Evolutionary conservation across 2,329 filamentous ascomycete species (phyloP).

Genomic region (Metarhizium anisopliae): DNA sequence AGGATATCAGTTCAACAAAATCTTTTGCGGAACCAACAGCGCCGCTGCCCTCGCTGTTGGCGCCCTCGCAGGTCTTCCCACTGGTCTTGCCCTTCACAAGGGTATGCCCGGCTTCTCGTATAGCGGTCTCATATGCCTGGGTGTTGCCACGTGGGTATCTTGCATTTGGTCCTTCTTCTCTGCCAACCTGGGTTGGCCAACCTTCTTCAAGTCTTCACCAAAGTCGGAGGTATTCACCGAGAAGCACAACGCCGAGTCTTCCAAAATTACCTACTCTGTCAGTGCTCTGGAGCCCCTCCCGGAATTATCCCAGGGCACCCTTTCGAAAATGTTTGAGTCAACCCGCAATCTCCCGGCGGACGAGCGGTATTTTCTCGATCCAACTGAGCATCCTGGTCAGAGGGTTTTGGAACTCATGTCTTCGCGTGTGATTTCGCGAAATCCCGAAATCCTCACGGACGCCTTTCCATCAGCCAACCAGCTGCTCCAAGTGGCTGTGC

Average conservation of each 20-base stretch:
- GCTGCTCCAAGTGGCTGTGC: not conserved
- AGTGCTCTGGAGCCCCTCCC: not conserved
- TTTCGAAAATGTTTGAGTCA: not conserved
- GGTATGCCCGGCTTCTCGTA: not conserved
- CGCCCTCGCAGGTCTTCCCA: not conserved
- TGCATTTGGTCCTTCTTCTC: not conserved
- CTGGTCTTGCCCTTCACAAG: not conserved
- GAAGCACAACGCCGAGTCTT: not conserved
- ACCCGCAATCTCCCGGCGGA: not conserved
- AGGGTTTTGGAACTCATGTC: not conserved
- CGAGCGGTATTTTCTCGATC: not conserved
- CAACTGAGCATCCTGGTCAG: not conserved
- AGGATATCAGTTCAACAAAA: not conserved
- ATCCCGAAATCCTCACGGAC: not conserved
- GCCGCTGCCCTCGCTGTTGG: not conserved
- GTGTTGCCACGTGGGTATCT: not conserved
- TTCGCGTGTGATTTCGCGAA: not conserved
- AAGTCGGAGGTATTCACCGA: not conserved
- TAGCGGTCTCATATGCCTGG: not conserved
- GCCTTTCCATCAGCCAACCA: not conserved
- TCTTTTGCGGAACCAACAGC: not conserved
- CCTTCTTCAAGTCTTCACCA: not conserved
- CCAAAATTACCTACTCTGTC: not conserved
- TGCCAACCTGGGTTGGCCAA: not conserved
- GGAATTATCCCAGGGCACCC: not conserved